A percentile compares a stretch with the other conserved stretches of the same genome.
phyloP scores from a whole-genome alignment of 306 rosid genomes.

The Bauhinia variegata region DNA sequence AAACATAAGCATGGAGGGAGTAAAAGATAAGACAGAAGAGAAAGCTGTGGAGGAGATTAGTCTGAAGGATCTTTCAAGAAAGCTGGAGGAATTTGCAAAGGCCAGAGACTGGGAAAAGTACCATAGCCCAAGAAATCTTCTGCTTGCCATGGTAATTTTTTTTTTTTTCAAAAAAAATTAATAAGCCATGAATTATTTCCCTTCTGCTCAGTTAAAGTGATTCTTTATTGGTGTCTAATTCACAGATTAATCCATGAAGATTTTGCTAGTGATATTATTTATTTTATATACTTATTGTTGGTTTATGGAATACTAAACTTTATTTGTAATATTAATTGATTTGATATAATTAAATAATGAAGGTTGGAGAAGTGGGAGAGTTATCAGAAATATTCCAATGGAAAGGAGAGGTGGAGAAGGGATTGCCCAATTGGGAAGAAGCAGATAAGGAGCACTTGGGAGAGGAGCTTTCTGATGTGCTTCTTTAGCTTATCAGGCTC shows the following conservation, averaged over 20 bases:
- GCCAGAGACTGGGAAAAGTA: conserved; percentile 61
- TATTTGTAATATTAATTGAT: too few species aligned
- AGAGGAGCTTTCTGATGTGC: conserved; percentile 61
- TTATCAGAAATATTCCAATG: conserved; percentile 61
- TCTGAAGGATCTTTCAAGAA: conserved; percentile 50
- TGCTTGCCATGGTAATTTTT: conserved; percentile 55
- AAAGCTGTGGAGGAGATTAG: conserved; percentile 34
- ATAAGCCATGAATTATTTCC: too few species aligned
- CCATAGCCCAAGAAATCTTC: conserved; percentile 59
- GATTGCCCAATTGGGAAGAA: conserved; percentile 59
- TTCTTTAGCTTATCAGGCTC: conserved; percentile 51
- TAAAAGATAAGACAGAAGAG: conserved; percentile 19
- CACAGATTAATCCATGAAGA: too few species aligned
- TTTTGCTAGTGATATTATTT: too few species aligned
- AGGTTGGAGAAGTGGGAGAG: conserved; percentile 66
- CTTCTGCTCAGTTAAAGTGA: background rate
- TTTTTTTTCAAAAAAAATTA: too few species aligned
- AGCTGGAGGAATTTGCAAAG: conserved; percentile 57
- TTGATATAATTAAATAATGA: background rate
- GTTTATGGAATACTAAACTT: too few species aligned
- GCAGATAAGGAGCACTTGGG: conserved; percentile 58
- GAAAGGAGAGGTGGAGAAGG: conserved; percentile 64
- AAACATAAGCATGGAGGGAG: conserved; percentile 40
- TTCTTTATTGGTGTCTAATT: too few species aligned
- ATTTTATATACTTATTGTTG: too few species aligned